Evolutionary conservation across 352 stramenopile species (phyloP).

Genomic region (Hyaloperonospora brassicae): DNA sequence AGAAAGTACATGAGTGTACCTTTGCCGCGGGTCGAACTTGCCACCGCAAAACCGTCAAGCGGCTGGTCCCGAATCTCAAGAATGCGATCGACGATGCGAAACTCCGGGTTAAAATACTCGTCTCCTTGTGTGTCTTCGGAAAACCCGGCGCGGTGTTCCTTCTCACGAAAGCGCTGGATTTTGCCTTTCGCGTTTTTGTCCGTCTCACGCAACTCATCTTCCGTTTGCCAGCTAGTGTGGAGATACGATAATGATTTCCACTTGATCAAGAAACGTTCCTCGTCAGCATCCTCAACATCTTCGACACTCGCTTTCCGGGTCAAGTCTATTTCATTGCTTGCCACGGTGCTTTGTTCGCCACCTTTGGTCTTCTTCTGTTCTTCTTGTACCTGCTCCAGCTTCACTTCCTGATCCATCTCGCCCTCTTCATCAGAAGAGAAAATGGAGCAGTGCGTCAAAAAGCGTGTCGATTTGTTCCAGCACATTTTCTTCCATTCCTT

Average conservation of each 20-base stretch:
- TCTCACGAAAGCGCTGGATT: constrained; percentile 81
- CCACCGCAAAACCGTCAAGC: constrained; percentile 55
- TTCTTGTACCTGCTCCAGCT: constrained; percentile 1
- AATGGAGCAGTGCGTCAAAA: constrained; percentile 74
- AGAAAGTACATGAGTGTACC: constrained; percentile 89
- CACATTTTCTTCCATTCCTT: constrained; percentile 78
- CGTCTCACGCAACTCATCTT: constrained; percentile 70
- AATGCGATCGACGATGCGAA: constrained; percentile 83
- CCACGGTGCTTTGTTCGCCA: not conserved
- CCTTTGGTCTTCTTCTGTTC: constrained; percentile 10
- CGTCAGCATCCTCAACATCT: constrained; percentile 35
- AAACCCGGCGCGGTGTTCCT: constrained; percentile 46
- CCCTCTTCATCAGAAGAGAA: constrained; percentile 52
- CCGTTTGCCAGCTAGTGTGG: constrained; percentile 87
- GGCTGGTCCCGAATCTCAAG: constrained; percentile 76
- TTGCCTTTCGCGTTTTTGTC: constrained; percentile 84
- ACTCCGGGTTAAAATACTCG: constrained; percentile 89
- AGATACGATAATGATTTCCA: constrained; percentile 87
- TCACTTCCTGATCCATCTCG: too few species aligned
- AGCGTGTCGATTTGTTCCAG: constrained; percentile 62
- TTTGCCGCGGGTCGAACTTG: constrained; percentile 32
- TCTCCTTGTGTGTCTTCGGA: constrained; percentile 53
- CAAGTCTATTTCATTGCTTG: not conserved
- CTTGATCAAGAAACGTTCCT: constrained; percentile 86
- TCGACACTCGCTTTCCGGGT: constrained; percentile 12